These are phyloP conservation scores for Rhodotorula mucilaginosa DNA, from an alignment of 1,284 basidiomycete species.

Conservation along the genomic window DNA sequence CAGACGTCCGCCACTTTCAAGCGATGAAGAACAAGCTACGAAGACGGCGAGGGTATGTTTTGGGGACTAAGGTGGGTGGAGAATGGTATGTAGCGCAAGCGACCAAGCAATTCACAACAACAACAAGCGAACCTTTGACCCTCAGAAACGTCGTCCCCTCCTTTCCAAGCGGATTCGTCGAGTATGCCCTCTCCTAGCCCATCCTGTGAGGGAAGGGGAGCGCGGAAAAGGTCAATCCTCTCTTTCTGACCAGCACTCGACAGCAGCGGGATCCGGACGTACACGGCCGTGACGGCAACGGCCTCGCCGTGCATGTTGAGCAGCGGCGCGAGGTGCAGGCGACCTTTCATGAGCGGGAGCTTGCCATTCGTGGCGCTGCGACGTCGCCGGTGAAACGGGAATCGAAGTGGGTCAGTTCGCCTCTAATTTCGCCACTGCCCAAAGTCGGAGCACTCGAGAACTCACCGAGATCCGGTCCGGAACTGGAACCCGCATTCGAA, in stretches of 20 bases:
- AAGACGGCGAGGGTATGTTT: too few species aligned
- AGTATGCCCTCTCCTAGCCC: too few species aligned
- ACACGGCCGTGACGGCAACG: constrained; percentile 6
- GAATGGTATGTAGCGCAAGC: too few species aligned
- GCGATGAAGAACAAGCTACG: too few species aligned
- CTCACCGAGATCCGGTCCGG: background rate
- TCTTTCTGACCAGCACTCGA: too few species aligned
- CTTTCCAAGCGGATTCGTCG: too few species aligned
- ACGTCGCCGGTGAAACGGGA: too few species aligned
- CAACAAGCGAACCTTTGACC: too few species aligned
- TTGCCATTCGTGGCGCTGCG: background rate
- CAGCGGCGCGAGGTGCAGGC: constrained; percentile 23
- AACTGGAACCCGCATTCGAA: constrained; percentile 8
- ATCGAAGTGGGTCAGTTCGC: background rate
- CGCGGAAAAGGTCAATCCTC: too few species aligned
- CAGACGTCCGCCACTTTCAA: background rate
- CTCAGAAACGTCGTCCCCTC: too few species aligned
- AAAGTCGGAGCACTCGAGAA: background rate
- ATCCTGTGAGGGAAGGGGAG: background rate
- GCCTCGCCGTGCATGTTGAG: constrained; percentile 11
- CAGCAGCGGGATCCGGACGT: background rate
- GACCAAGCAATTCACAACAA: too few species aligned
- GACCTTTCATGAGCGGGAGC: background rate
- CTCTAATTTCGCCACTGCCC: background rate
- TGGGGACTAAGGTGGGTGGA: too few species aligned